Conservation (phyloP, 1,139 yeast species). For the Protomyces arabidopsidicola region DNA sequence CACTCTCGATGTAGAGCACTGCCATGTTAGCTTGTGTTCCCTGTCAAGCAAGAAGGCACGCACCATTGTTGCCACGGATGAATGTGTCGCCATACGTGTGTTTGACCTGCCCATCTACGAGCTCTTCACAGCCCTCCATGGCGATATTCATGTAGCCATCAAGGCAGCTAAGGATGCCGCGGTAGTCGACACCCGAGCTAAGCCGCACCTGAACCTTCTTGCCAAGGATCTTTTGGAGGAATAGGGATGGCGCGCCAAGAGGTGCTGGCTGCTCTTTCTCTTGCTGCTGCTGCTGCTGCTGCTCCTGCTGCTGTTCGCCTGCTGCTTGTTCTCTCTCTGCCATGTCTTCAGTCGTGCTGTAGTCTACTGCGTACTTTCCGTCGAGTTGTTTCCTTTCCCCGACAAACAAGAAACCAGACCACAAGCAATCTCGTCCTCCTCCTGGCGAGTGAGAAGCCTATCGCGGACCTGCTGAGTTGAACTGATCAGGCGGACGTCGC, state of each 20-base stretch:
- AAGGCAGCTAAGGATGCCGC: slow-evolving; percentile 73
- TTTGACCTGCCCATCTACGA: slow-evolving; percentile 53
- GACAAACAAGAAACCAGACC: neutral
- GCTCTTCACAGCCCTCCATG: slow-evolving; percentile 69
- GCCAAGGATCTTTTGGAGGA: slow-evolving; percentile 74
- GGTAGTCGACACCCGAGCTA: slow-evolving; percentile 80
- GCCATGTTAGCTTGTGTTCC: neutral
- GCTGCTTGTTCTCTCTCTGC: no score
- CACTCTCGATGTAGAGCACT: neutral
- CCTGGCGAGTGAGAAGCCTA: no score
- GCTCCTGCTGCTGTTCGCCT: neutral
- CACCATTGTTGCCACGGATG: slow-evolving; percentile 88
- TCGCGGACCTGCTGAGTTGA: no score
- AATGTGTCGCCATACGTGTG: slow-evolving; percentile 79
- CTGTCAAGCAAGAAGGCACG: neutral
- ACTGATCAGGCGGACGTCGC: no score
- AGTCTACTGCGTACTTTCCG: neutral
- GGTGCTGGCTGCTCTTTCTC: neutral
- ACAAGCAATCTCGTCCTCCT: no score
- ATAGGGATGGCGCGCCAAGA: slow-evolving; percentile 37
- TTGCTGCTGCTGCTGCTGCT: neutral
- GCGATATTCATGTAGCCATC: slow-evolving; percentile 98
- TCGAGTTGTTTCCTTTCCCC: neutral
- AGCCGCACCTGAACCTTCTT: slow-evolving; percentile 75
- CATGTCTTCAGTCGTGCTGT: neutral